A percentile compares a stretch with the other conserved stretches of the same genome.
These are phyloP conservation scores for Lasiosphaeria ovina DNA, from an alignment of 495 filamentous ascomycete genomes.

Conservation along the genomic window DNA sequence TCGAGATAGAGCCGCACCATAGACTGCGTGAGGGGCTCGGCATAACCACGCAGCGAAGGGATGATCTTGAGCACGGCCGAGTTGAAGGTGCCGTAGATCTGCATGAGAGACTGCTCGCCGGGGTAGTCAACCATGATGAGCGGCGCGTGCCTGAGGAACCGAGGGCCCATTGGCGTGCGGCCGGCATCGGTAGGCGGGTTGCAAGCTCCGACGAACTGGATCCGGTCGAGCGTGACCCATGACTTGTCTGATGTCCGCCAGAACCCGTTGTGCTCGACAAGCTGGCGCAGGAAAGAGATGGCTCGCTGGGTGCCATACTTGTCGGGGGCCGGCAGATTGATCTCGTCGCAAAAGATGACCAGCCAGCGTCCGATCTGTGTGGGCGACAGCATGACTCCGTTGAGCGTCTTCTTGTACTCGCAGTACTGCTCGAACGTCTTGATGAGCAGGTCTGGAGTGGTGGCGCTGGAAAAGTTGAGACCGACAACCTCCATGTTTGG, in stretches of 20 bases:
- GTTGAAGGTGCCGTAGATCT: conserved; percentile 99
- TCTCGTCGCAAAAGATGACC: conserved; percentile 98
- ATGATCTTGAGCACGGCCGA: conserved; percentile 94
- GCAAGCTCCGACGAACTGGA: conserved; percentile 98
- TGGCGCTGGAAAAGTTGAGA: conserved; percentile 98
- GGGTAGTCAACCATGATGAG: conserved; percentile 99
- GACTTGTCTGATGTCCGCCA: conserved; percentile 97
- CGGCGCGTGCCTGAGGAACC: conserved; percentile 92
- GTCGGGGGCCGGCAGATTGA: conserved; percentile 97
- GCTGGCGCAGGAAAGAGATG: conserved; percentile 92
- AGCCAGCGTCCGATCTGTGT: conserved; percentile 97
- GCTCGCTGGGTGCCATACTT: conserved; percentile 96
- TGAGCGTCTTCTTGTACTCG: conserved; percentile 97
- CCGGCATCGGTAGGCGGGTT: conserved; percentile 99
- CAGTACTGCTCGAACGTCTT: conserved; percentile 99
- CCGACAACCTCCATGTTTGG: conserved; percentile 99
- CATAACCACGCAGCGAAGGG: conserved; percentile 89
- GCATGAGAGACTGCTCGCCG: conserved; percentile 85
- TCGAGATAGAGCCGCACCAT: conserved; percentile 97
- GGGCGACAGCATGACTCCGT: conserved; percentile 91
- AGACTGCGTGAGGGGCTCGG: conserved; percentile 89
- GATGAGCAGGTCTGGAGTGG: conserved; percentile 93
- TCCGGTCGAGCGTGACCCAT: conserved; percentile 95
- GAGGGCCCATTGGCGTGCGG: conserved; percentile 85
- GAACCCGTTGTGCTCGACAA: conserved; percentile 98